Evolutionary conservation across 169 alveolate species (phyloP).

Genomic region (Plasmodium yoelii): DNA sequence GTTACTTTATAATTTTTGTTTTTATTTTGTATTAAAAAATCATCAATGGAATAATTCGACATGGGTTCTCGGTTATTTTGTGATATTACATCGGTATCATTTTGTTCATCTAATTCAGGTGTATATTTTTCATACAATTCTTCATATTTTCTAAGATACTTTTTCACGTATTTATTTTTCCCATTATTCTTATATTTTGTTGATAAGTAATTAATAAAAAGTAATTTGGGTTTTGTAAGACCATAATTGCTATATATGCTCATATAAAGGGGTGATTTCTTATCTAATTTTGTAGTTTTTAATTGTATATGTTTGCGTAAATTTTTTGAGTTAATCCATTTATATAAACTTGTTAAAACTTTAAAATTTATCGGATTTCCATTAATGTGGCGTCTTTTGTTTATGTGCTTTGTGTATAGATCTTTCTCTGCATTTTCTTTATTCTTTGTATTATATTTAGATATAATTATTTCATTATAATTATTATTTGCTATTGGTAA

Average conservation of each 20-base stretch:
- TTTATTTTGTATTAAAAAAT: slow-evolving; percentile 45
- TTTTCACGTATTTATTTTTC: slow-evolving; percentile 22
- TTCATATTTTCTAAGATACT: slow-evolving; percentile 51
- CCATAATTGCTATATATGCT: background rate
- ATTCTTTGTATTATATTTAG: too few species aligned
- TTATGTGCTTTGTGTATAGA: too few species aligned
- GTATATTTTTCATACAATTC: slow-evolving; percentile 65
- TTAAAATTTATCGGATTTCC: too few species aligned
- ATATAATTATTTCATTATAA: too few species aligned
- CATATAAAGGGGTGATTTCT: too few species aligned
- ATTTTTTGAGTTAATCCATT: too few species aligned
- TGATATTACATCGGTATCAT: slow-evolving; percentile 22
- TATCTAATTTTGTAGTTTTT: too few species aligned
- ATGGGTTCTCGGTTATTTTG: background rate
- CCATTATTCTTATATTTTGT: background rate
- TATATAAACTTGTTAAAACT: too few species aligned
- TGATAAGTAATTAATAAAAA: slow-evolving; percentile 18
- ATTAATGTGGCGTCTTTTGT: too few species aligned
- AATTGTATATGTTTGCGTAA: too few species aligned
- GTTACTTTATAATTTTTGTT: slow-evolving; percentile 42
- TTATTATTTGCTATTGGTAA: too few species aligned
- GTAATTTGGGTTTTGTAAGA: background rate
- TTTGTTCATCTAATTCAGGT: slow-evolving; percentile 17
- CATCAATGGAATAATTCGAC: slow-evolving; percentile 19
- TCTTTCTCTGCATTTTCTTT: too few species aligned